Percentiles rank a stretch among this genome's conserved stretches.
These are phyloP conservation scores for Perilla frutescens DNA, from an alignment of 257 asterid genomes.

Conservation along the genomic window DNA sequence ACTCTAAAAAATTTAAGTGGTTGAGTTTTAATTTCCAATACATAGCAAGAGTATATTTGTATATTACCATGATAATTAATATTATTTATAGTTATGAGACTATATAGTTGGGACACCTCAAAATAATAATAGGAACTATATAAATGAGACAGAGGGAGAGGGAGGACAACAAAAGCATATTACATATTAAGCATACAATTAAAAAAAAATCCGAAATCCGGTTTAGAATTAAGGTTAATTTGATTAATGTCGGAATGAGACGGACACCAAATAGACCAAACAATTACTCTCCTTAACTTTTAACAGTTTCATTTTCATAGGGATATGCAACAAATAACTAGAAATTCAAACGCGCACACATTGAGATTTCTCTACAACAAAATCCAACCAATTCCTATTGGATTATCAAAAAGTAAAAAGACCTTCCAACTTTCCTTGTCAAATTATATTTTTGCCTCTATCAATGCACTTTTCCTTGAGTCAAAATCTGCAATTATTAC, in stretches of 20 bases:
- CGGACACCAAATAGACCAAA: slow-evolving; percentile 42
- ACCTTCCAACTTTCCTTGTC: slow-evolving; percentile 51
- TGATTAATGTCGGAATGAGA: slow-evolving; percentile 39
- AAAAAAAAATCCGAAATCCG: not conserved
- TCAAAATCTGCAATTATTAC: slow-evolving; percentile 53
- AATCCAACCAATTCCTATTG: slow-evolving; percentile 32
- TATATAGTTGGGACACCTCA: too few relatives aligned
- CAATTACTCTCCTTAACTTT: slow-evolving; percentile 33
- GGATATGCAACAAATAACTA: slow-evolving; percentile 38
- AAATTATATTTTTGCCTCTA: slow-evolving; percentile 20
- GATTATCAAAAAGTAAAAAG: slow-evolving; percentile 31
- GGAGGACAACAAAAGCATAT: too few relatives aligned
- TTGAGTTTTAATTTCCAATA: too few relatives aligned
- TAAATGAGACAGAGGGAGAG: too few relatives aligned
- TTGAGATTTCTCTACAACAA: slow-evolving; percentile 29
- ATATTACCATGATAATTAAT: too few relatives aligned
- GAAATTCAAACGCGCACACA: slow-evolving; percentile 39
- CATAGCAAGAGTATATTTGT: too few relatives aligned
- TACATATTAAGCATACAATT: too few relatives aligned
- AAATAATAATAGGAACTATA: too few relatives aligned
- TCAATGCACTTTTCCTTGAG: slow-evolving; percentile 42
- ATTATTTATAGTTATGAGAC: too few relatives aligned
- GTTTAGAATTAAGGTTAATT: slow-evolving; percentile 8
- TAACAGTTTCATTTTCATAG: slow-evolving; percentile 36
- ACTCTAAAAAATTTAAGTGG: too few relatives aligned